phyloP scores from a whole-genome alignment of 345 rosid species.

The Gossypium longicalyx region DNA sequence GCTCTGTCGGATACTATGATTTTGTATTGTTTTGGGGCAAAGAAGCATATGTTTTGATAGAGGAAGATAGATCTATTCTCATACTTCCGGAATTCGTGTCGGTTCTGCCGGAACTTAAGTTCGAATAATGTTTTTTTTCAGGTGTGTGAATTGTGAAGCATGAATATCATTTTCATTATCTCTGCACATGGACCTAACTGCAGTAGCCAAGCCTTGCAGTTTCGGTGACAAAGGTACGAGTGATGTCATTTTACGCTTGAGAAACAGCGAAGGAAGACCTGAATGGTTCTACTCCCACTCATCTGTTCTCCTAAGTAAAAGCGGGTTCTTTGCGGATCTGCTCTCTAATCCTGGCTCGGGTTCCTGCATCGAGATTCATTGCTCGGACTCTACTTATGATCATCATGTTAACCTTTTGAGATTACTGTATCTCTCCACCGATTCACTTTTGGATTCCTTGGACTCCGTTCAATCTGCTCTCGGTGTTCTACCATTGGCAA shows the following conservation, averaged over 20 bases:
- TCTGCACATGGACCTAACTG: conserved; percentile 33
- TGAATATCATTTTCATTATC: conserved; percentile 24
- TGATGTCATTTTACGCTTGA: conserved; percentile 31
- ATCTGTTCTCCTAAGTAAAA: conserved; percentile 28
- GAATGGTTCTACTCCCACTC: conserved; percentile 39
- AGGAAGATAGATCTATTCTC: not conserved
- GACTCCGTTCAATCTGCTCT: conserved; percentile 42
- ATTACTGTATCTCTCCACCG: conserved; percentile 31
- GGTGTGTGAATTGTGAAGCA: conserved; percentile 30
- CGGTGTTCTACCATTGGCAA: conserved; percentile 42
- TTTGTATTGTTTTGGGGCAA: not conserved
- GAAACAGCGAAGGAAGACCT: conserved; percentile 38
- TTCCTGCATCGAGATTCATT: conserved; percentile 29
- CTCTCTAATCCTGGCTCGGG: conserved; percentile 24
- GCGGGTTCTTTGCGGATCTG: conserved; percentile 40
- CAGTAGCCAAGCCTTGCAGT: conserved; percentile 24
- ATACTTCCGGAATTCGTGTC: not conserved
- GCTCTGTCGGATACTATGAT: not conserved
- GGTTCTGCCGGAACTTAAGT: not conserved
- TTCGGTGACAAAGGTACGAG: conserved; percentile 34
- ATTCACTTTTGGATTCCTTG: conserved; percentile 33
- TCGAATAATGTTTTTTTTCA: conserved; percentile 3
- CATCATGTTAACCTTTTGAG: conserved; percentile 42
- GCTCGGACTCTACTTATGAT: conserved; percentile 35
- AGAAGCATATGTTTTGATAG: not conserved